Evolutionary conservation across 768 basidiomycete species (phyloP).

Genomic region (Mycena rebaudengoi): DNA sequence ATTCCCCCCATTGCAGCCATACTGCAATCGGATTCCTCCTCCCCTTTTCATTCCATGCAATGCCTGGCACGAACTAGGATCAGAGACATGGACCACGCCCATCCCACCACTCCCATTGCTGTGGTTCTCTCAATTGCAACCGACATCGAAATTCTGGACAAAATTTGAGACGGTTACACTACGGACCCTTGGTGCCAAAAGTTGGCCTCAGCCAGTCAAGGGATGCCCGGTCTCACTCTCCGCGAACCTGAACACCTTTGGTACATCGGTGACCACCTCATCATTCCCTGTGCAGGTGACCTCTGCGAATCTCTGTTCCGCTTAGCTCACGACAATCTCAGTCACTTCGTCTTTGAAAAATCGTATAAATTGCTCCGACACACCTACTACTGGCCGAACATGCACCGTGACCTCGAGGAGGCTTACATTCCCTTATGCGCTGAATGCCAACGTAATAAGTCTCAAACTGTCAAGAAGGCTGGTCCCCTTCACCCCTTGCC

Average conservation of each 20-base stretch:
- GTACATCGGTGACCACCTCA: background rate
- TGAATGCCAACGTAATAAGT: conserved; percentile 44
- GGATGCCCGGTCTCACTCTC: background rate
- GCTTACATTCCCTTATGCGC: conserved; percentile 36
- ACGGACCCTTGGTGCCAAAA: conserved; percentile 16
- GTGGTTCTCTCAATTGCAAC: background rate
- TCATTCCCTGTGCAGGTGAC: background rate
- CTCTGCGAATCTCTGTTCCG: conserved; percentile 16
- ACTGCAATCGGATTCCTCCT: too few species aligned
- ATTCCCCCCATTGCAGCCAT: too few species aligned
- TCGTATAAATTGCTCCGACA: conserved; percentile 10
- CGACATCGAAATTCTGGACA: background rate
- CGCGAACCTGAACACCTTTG: background rate
- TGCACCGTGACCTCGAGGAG: conserved; percentile 12
- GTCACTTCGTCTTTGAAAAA: conserved; percentile 32
- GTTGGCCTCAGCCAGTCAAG: background rate
- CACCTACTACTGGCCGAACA: conserved; percentile 26
- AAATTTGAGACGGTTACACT: background rate
- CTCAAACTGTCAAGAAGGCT: conserved; percentile 13
- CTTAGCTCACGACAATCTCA: conserved; percentile 22
- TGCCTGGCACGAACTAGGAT: too few species aligned
- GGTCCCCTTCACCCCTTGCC: conserved; percentile 36
- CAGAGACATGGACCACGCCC: too few species aligned
- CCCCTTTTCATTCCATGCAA: too few species aligned
- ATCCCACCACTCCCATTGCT: too few species aligned